Base-by-base conservation (phyloP, 768 basidiomycete genomes). In the Termitomyces sp. region DNA sequence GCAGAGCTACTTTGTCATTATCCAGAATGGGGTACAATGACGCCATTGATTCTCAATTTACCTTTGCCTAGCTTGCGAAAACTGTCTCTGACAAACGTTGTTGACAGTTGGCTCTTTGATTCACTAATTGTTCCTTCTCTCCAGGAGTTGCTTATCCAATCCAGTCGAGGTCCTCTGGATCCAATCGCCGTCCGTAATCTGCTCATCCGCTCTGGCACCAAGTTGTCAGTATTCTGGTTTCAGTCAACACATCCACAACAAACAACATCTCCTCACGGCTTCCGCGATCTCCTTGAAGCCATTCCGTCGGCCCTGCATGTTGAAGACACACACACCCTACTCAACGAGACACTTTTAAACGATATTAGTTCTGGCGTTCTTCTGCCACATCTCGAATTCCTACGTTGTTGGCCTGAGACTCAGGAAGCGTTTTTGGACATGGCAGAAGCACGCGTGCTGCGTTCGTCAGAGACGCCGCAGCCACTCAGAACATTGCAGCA, bases 51-150 rank as follows among this genome's bases (percentile, higher is more conserved):
- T 22, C 32, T 44, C 14, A 6, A 36, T 46, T 10, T 53, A 46
- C 36, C 20, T 49, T 14, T 58, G 14, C 50, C 35, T 9, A 46
- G 28, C n/a, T 46, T 58, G 28, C 18, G 28, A 14, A 58, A 53
- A 33, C 57, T 58, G 18, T 33, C 30, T n/a, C 28, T 58, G 26
- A 58, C 18, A 9, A 45, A 47, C 26, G 50, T 58, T 7, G 10
- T 47, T n/a, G 52, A 53, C 40, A 58, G 35, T n/a, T 53, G 57
- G 57, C 33, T 53, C 16, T 47, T 58, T 16, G 57, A 58, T 16
- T 53, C 52, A 5, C 46, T 53, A 6, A 10, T 58, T 5, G 36
- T 58, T 28, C 57, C 52, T 40, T 58, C 57, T 12, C 52, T 58
- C 28, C 43, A 26, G n/a, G 45, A 58, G 26, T n/a, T 58, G 22